Conservation (phyloP, 2,329 filamentous ascomycete species). For the Xylaria hypoxylon region DNA sequence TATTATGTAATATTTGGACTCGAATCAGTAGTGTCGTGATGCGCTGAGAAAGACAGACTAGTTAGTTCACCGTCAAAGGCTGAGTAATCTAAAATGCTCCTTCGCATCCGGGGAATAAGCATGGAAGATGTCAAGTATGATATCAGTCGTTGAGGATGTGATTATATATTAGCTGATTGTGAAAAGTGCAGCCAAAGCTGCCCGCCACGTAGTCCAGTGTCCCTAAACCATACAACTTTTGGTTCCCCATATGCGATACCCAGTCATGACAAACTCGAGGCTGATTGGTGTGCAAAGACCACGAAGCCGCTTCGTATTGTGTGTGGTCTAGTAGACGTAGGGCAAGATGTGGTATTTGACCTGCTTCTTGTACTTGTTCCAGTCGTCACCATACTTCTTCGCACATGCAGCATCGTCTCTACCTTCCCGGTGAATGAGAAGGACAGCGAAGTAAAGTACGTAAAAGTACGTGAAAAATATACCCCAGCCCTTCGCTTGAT, state of each 20-base stretch:
- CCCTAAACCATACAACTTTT: neutral
- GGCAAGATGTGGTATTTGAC: constrained; percentile 88
- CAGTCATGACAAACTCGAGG: neutral
- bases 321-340: constrained; percentile 74
- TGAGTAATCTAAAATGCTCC: neutral
- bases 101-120: neutral
- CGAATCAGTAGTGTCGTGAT: neutral
- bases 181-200: neutral
- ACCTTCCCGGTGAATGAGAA: constrained; percentile 87
- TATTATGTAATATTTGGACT: neutral
- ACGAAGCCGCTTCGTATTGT: neutral
- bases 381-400: constrained; percentile 92
- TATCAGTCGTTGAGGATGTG: neutral
- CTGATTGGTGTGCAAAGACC: neutral
- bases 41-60: neutral
- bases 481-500: constrained; percentile 81
- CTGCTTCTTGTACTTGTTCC: constrained; percentile 86
- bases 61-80: neutral
- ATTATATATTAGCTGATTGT: constrained; percentile 32
- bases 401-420: constrained; percentile 92
- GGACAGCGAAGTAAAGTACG: constrained; percentile 87
- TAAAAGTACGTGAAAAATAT: constrained; percentile 95
- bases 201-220: neutral
- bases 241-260: neutral
- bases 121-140: neutral